A percentile compares a stretch with the other conserved stretches of the same genome.
phyloP scores from a whole-genome alignment of 139 green algal species.

The Spirogloea muscicola region DNA sequence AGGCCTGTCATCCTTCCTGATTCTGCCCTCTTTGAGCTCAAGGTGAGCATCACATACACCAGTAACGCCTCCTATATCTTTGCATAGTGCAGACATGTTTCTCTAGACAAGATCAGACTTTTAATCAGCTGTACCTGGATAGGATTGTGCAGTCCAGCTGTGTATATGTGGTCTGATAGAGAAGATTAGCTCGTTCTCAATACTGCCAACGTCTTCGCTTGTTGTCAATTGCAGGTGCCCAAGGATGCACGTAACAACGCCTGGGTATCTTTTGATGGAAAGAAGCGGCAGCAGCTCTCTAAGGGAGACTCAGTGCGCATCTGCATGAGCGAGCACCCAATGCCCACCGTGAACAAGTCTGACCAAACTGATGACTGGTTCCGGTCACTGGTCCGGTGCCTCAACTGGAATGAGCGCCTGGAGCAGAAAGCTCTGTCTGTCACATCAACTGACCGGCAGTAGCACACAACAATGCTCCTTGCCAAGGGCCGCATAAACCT shows the following conservation, averaged over 20 bases:
- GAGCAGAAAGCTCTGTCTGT: conserved; percentile 75
- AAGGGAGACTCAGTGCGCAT: conserved; percentile 76
- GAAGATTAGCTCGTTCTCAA: too few species aligned
- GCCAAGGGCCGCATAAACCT: too few species aligned
- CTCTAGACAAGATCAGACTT: too few species aligned
- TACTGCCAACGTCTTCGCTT: too few species aligned
- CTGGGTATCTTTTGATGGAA: conserved; percentile 95
- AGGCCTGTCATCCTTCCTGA: conserved; percentile 94
- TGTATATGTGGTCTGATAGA: too few species aligned
- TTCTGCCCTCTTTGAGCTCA: conserved; percentile 66
- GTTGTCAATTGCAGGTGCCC: conserved; percentile 59
- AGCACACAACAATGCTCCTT: too few species aligned
- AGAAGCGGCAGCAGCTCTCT: conserved; percentile 72
- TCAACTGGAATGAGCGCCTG: conserved; percentile 77
- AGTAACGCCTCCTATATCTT: too few species aligned
- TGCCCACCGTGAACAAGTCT: conserved; percentile 90
- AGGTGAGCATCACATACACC: too few species aligned
- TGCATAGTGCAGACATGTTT: too few species aligned
- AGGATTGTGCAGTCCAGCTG: too few species aligned
- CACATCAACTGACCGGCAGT: too few species aligned
- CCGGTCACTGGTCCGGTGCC: conserved; percentile 77
- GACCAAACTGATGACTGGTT: conserved; percentile 97
- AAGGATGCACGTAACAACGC: conserved; percentile 70
- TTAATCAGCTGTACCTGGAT: too few species aligned
- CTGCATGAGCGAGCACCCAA: conserved; percentile 84